These are phyloP conservation scores for Coemansia sp. DNA, from an alignment of 192 early-diverging fungal genomes.

Conservation along the genomic window DNA sequence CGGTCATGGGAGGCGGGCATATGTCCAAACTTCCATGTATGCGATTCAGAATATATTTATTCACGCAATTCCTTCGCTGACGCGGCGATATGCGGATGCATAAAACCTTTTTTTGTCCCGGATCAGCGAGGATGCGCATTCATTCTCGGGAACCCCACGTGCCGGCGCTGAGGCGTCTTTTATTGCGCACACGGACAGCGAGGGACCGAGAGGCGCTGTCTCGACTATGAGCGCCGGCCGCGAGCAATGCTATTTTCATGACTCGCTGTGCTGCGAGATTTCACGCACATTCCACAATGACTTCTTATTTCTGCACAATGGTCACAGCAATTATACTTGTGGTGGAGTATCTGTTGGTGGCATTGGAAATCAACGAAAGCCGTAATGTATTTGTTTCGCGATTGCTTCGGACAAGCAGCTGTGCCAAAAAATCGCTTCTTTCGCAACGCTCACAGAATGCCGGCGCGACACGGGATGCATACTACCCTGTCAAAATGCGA, in stretches of 20 bases:
- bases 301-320: conserved; percentile 7
- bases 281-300: not conserved
- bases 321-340: conserved; percentile 7
- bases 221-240: too few species aligned
- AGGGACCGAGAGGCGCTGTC: too few species aligned
- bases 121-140: too few species aligned
- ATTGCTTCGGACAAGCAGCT: conserved; percentile 43
- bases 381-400: conserved; percentile 43
- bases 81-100: not conserved
- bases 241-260: not conserved
- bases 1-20: not conserved
- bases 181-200: too few species aligned
- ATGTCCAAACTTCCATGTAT: conserved; percentile 10
- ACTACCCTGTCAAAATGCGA: conserved; percentile 6
- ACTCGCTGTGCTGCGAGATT: not conserved
- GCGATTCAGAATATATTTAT: conserved; percentile 5
- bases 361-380: conserved; percentile 50
- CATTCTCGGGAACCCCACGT: too few species aligned
- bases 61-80: not conserved
- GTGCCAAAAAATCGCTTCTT: not conserved
- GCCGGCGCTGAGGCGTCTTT: too few species aligned
- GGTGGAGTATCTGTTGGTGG: conserved; percentile 40
- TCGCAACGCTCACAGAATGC: too few species aligned
- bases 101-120: not conserved
- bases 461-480: not conserved